Evolutionary conservation across 2,329 filamentous ascomycete genomes (phyloP).

Genomic region (Lojkania enalia): DNA sequence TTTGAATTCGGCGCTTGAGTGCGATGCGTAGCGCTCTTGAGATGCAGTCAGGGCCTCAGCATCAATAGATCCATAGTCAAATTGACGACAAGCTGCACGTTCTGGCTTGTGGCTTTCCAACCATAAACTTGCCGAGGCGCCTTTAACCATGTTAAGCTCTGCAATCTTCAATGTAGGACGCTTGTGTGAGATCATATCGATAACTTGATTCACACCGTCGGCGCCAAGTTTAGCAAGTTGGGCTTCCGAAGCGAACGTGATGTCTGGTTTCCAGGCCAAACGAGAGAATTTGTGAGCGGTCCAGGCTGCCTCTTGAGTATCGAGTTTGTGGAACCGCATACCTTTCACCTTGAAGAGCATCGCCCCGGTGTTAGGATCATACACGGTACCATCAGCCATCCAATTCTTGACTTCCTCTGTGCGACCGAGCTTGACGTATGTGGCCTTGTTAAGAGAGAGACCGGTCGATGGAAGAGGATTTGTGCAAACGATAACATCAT

Average conservation of each 20-base stretch:
- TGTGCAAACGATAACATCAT: constrained; percentile 19
- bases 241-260: constrained; percentile 7
- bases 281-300: not conserved
- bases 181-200: constrained; percentile 43
- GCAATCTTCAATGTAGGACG: constrained; percentile 34
- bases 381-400: not conserved
- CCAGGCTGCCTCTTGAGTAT: constrained; percentile 1
- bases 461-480: not conserved
- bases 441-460: not conserved
- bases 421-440: constrained; percentile 14
- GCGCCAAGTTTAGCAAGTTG: not conserved
- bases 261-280: constrained; percentile 25
- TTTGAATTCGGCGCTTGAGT: not conserved
- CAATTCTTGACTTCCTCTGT: constrained; percentile 20
- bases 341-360: constrained; percentile 21
- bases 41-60: not conserved
- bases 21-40: not conserved
- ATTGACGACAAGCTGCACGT: not conserved
- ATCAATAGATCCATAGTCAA: not conserved
- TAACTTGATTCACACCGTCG: not conserved
- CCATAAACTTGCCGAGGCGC: constrained; percentile 24
- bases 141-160: constrained; percentile 31
- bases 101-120: constrained; percentile 1
- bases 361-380: constrained; percentile 1
- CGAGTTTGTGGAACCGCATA: constrained; percentile 20